A percentile compares a stretch with the other conserved stretches of the same genome.
phyloP scores from a whole-genome alignment of 805 yeast genomes.

The Candida bentonensis region DNA sequence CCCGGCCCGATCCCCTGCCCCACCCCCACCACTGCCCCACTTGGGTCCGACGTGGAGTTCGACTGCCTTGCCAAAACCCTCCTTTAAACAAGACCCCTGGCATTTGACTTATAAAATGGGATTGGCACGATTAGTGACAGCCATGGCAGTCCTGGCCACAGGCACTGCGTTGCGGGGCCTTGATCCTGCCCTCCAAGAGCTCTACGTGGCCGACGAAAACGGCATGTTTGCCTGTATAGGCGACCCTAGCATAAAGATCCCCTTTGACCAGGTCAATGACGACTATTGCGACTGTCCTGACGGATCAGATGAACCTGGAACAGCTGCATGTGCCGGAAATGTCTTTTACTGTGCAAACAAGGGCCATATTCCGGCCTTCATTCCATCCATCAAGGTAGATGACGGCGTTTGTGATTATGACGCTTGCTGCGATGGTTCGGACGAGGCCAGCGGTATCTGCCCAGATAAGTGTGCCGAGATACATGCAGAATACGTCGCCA shows the following conservation, averaged over 20 bases:
- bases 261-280: constrained; percentile 60
- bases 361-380: constrained; percentile 48
- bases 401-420: constrained; percentile 91
- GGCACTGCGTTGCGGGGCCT: not conserved
- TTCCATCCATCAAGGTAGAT: constrained; percentile 56
- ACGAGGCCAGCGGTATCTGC: constrained; percentile 48
- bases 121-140: not conserved
- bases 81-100: not conserved
- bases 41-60: too few species aligned
- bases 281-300: constrained; percentile 95
- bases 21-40: too few species aligned
- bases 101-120: not conserved
- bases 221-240: constrained; percentile 58
- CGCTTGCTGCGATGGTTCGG: constrained; percentile 88
- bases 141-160: not conserved
- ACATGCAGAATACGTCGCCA: constrained; percentile 24
- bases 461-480: constrained; percentile 42
- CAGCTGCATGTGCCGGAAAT: constrained; percentile 52
- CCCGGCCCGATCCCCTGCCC: too few species aligned
- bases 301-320: constrained; percentile 95
- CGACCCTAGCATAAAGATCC: constrained; percentile 50
- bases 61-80: not conserved
- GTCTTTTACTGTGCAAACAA: constrained; percentile 63
- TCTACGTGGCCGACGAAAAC: constrained; percentile 36
- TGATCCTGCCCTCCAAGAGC: constrained; percentile 1